Evolutionary conservation across 306 rosid genomes (phyloP), one percentile per base, ranked within the genome.

Genomic region (Hippophae rhamnoides): DNA sequence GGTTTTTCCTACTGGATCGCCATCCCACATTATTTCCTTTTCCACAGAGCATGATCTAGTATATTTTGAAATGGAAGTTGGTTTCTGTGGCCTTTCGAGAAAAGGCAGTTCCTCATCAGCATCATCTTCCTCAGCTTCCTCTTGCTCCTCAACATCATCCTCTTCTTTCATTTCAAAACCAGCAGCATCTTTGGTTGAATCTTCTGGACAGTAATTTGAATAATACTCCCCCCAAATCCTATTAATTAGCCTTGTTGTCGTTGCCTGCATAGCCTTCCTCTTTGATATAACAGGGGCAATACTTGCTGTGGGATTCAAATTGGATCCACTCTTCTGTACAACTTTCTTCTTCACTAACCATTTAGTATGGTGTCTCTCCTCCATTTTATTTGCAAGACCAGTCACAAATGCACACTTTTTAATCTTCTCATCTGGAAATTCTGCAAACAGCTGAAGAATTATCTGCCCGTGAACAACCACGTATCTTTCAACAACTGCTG

Each of bases 191-290:
- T 69, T 89, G 41, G 65, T 78, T 11, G 63, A 62, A 55, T 81
- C 84, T 57, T 85, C 95, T 10, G 93, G 93, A 65, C 63, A 64
- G 69, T 83, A 86, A 58, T 83, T 83, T 55, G 95, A 85, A 79
- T 92, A 92, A 70, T 81, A 92, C 66, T 87, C 98, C 31, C 93
- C 93, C 98, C 98, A 92, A 40, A 92, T 83, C 66, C 84, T 84
- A 65, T 85, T 92, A 62, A 92, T 85, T 69, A 87, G 69, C 70
- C 60, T 83, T 6, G 98, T 92, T 41, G 98, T 83, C 7, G 96
- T 87, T 23, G 98, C 98, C 71, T 85, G 85, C 98, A 92, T 92
- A 43, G 88, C 90, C 72, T 86, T 85, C 67, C 81, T 81, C 67
- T 78, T 73, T 62, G 94, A 88, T 52, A 66, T 80, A 68, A 78